Evolutionary conservation across 768 basidiomycete genomes (phyloP).

Genomic region (Amanita rubescens): DNA sequence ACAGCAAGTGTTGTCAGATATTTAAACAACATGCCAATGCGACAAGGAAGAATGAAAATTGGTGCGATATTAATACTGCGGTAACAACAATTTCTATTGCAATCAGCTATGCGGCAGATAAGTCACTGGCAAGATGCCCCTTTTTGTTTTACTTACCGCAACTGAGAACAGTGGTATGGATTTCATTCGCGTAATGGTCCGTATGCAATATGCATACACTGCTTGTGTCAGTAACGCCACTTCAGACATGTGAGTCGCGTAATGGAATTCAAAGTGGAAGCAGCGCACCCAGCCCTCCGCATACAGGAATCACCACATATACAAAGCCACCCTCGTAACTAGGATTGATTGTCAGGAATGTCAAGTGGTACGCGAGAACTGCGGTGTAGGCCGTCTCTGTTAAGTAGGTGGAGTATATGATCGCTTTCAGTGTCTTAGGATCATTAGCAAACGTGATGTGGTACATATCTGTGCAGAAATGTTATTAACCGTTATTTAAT

Average conservation of each 20-base stretch:
- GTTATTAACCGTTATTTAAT: no score
- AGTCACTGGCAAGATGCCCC: neutral
- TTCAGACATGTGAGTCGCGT: neutral
- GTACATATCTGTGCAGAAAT: no score
- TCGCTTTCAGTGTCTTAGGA: no score
- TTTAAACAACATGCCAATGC: neutral
- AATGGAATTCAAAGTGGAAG: no score
- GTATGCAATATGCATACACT: conserved; percentile 25
- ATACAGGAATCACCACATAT: neutral
- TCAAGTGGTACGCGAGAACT: conserved; percentile 18
- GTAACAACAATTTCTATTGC: neutral
- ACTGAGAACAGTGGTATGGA: conserved; percentile 6
- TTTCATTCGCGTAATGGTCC: conserved; percentile 17
- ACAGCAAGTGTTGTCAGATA: neutral
- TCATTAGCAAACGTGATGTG: no score
- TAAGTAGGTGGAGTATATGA: no score
- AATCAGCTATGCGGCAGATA: neutral
- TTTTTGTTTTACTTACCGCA: neutral
- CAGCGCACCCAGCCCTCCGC: neutral
- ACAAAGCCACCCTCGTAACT: neutral
- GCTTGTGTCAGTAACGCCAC: neutral
- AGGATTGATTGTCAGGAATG: neutral
- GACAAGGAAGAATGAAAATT: neutral
- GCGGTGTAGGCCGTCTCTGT: conserved; percentile 16
- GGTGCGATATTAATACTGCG: neutral